A percentile compares a stretch with the other conserved stretches of the same genome.
Conservation (phyloP, 805 yeast genomes). For the Cyberlindnera mrakii region DNA sequence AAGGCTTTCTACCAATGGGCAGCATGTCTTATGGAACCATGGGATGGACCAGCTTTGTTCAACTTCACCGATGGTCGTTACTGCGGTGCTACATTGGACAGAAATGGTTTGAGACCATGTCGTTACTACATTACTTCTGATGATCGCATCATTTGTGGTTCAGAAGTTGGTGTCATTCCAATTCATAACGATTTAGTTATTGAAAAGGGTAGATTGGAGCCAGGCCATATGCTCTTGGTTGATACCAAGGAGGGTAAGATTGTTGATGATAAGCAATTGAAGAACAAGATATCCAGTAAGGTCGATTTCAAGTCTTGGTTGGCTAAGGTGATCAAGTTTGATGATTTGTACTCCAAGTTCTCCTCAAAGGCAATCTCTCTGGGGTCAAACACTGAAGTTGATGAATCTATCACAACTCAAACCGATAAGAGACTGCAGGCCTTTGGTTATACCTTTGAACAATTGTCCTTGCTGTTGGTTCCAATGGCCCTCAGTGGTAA, state of each 20-base stretch:
- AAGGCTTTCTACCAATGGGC: conserved; percentile 98
- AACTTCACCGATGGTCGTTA: conserved; percentile 96
- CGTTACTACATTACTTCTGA: conserved; percentile 94
- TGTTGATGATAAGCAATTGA: conserved; percentile 89
- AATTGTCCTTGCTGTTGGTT: conserved; percentile 70
- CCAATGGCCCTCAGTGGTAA: conserved; percentile 94
- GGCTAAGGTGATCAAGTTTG: conserved; percentile 77
- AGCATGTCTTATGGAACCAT: conserved; percentile 97
- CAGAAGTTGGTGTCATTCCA: conserved; percentile 96
- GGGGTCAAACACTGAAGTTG: conserved; percentile 19
- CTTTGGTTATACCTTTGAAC: conserved; percentile 93
- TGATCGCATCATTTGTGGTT: conserved; percentile 93
- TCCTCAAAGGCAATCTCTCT: conserved; percentile 14
- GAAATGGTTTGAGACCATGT: conserved; percentile 97
- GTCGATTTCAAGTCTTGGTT: conserved; percentile 94
- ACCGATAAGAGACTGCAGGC: conserved; percentile 80
- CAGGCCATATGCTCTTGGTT: conserved; percentile 93
- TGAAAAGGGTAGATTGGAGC: conserved; percentile 90
- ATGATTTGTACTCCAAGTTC: conserved; percentile 63
- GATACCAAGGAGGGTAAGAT: conserved; percentile 90
- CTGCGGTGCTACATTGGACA: conserved; percentile 96
- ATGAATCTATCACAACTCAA: conserved; percentile 39
- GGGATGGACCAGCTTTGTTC: conserved; percentile 99
- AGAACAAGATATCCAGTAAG: conserved; percentile 69
- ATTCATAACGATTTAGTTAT: conserved; percentile 76